Base-by-base conservation (phyloP, 192 early-diverging fungal species). In the Chytriomyces sp. region DNA sequence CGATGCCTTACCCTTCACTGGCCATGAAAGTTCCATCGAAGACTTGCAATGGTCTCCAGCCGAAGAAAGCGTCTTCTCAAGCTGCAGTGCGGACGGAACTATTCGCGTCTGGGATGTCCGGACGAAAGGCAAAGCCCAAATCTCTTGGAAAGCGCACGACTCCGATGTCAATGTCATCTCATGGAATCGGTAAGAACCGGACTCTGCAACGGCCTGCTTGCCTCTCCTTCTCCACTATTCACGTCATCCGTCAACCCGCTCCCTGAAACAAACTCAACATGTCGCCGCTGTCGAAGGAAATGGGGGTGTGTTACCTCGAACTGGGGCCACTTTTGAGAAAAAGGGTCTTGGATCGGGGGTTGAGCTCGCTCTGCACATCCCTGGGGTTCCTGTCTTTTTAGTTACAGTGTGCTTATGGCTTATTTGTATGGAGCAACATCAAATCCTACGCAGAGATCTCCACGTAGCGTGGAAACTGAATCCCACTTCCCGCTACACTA, bases 1-100 rank as follows among this genome's bases (percentile, higher is more conserved):
- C 5, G 94, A 96, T 63, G 78, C 86, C 57, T 83, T 83, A 13
- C 85, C 94, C 7, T 98, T 94, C 84, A 81, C 80, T 47, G 97
- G 94, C 50, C 96, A 99, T 80, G 88, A 83, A 48, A 89, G 88
- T 6, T 95, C 92, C 18, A 92, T 98, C 24, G 97, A 99, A 81
- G 97, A 99, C 80, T 72, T 99, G 63, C 97, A 99, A 88, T 99
- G 97, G 97, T 96, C 96, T 6, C 95, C 95, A 24, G 86, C 89
- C 2, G 94, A 97, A 76, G 87, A 88, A 20, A 91, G 87, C 28
- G 96, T 98, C 13, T 99, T 99, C 91, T 96, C 95, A 2, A 92
- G 93, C 7, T 92, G 93, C 77, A 94, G 93, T 0, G 92, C 93
- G 3, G 97, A 99, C 84, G 88, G 94, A 78, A 95, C 96, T 0